Evolutionary conservation across 2,329 filamentous ascomycete genomes (phyloP).

Genomic region (Claviceps citrina): DNA sequence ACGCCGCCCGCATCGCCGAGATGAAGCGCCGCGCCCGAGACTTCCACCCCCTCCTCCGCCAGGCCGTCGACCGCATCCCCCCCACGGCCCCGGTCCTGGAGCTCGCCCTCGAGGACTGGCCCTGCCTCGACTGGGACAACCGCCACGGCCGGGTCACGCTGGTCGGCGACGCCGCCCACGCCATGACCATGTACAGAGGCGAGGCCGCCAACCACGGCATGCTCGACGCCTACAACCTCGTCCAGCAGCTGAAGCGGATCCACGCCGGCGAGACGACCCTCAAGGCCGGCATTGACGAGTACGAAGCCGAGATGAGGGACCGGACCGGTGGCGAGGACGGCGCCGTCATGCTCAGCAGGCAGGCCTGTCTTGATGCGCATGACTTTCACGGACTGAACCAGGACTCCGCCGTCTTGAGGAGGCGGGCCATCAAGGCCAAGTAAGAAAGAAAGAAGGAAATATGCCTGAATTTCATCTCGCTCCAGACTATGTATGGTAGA

Average conservation of each 20-base stretch:
- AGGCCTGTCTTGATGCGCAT: conserved; percentile 20
- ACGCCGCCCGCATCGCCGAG: conserved; percentile 19
- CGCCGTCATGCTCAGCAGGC: conserved; percentile 17
- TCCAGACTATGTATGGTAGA: too few relatives aligned
- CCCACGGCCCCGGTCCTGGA: conserved; percentile 22
- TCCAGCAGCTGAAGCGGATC: conserved; percentile 10
- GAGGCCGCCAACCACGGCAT: conserved; percentile 26
- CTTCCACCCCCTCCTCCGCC: conserved; percentile 24
- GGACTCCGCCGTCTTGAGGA: conserved; percentile 17
- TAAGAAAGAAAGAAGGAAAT: neutral
- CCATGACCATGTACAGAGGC: conserved; percentile 41
- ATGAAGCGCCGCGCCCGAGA: conserved; percentile 23
- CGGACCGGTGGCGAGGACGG: conserved; percentile 10
- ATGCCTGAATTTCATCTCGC: too few relatives aligned
- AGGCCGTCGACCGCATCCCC: conserved; percentile 28
- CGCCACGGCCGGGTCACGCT: conserved; percentile 29
- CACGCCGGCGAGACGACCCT: conserved; percentile 6
- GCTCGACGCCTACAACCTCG: conserved; percentile 21
- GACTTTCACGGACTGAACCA: conserved; percentile 17
- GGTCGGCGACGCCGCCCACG: conserved; percentile 38
- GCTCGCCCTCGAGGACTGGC: conserved; percentile 22
- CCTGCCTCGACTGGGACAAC: conserved; percentile 26
- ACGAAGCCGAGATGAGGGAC: conserved; percentile 18
- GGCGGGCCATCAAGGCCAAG: conserved; percentile 9
- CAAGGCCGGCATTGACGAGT: conserved; percentile 12